A percentile compares a stretch with the other conserved stretches of the same genome.
Conservation (phyloP, 2,329 filamentous ascomycete species). For the Hypocrella siamensis region DNA sequence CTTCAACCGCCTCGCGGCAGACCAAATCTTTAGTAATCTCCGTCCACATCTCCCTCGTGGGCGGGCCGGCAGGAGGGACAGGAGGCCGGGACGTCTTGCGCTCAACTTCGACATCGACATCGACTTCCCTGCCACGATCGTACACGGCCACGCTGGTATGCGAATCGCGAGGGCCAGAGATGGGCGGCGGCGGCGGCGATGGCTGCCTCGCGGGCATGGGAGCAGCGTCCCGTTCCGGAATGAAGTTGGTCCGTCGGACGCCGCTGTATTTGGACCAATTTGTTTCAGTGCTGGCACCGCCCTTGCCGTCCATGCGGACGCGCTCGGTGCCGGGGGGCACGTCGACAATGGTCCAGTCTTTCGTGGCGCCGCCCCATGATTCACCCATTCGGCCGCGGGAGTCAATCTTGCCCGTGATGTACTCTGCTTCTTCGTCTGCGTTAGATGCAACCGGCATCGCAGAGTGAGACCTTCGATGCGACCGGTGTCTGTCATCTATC, state of each 20-base stretch:
- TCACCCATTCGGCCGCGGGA: conserved; percentile 54
- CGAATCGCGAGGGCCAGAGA: conserved; percentile 15
- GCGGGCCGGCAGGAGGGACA: conserved; percentile 21
- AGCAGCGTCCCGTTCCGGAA: conserved; percentile 45
- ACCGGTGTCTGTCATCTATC: conserved; percentile 23
- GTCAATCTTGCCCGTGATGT: conserved; percentile 40
- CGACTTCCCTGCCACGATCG: conserved; percentile 30
- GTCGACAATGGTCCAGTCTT: conserved; percentile 69
- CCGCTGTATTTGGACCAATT: conserved; percentile 70
- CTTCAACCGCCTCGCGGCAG: conserved; percentile 70
- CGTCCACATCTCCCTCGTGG: conserved; percentile 68
- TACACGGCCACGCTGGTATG: conserved; percentile 30
- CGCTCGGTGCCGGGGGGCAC: conserved; percentile 71
- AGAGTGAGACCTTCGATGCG: conserved; percentile 35
- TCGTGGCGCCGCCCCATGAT: conserved; percentile 57
- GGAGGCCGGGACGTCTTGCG: conserved; percentile 22
- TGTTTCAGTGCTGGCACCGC: conserved; percentile 60
- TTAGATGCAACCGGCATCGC: conserved; percentile 26
- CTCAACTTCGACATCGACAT: conserved; percentile 41
- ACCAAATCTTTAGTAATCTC: conserved; percentile 93
- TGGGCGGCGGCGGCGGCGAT: conserved; percentile 10
- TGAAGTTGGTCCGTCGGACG: conserved; percentile 57
- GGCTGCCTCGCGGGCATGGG: conserved; percentile 10
- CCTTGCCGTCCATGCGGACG: conserved; percentile 67
- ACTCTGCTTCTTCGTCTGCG: conserved; percentile 45